Evolutionary conservation across 345 rosid species (phyloP), one percentile per base, ranked within the genome.

Genomic region (Populus davidiana): DNA sequence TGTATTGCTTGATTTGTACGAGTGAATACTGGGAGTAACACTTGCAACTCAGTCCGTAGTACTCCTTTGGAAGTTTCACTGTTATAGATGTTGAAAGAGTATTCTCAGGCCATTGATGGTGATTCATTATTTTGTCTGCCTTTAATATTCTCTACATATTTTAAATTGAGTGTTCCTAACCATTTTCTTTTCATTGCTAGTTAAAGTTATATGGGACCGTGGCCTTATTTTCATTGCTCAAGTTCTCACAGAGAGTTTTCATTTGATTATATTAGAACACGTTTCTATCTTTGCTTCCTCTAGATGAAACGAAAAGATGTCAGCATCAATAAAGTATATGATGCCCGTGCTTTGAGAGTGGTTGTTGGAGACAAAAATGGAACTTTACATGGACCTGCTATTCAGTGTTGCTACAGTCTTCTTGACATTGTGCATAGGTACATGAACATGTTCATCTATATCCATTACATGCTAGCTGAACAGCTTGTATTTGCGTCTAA

Each of bases 261-360:
- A 12, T 43, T 69, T 47, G 6, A 41, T 21, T 67, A 50, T 12
- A 41, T 62, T 38, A 35, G 11, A 54, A 6, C 65, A 8, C 52
- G 7, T 41, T 77, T 72, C 13, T 73, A 31, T 64, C 12, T 75
- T 71, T 71, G 50, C 21, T 72, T 75, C 23, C 49, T 80, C 59
- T 79, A 91, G 95, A 91, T 91, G 95, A 91, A 86, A 78, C 84
- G 93, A 52, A 91, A 91, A 82, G 95, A 91, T 71, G 86, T 91
- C 49, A 84, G 86, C 73, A 88, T 91, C 54, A 70, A 83, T 78
- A 85, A 88, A 82, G 89, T 91, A 17, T 89, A 87, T 77, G 93
- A 91, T 84, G 90, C 93, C 63, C 93, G 95, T 68, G 95, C 95
- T 39, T 52, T 91, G 80, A 89, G 95, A 79, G 95, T 91, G 14